Conservation (phyloP, 192 early-diverging fungal genomes). For the Coemansia sp. region DNA sequence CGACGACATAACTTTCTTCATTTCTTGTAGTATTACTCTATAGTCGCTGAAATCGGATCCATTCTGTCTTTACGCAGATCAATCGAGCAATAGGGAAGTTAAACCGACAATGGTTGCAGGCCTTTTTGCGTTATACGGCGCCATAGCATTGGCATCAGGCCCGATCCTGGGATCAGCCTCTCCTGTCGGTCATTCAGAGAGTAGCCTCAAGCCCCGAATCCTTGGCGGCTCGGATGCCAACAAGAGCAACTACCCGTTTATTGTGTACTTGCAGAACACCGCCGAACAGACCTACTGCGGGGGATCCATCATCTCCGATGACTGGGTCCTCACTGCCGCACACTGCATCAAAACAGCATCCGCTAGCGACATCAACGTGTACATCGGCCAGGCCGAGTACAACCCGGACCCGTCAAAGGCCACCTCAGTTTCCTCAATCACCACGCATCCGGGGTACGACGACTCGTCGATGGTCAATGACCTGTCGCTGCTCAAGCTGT, state of each 20-base stretch:
- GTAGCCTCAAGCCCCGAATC: constrained; percentile 38
- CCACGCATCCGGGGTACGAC: constrained; percentile 55
- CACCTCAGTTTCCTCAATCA: constrained; percentile 21
- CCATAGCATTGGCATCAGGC: constrained; percentile 3
- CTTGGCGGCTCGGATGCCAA: constrained; percentile 44
- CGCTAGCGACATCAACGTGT: constrained; percentile 25
- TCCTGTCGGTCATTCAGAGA: background rate
- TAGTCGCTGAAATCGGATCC: background rate
- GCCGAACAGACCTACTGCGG: constrained; percentile 48
- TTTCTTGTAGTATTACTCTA: background rate
- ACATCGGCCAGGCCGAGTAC: constrained; percentile 36
- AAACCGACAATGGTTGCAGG: background rate
- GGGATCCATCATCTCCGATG: constrained; percentile 45
- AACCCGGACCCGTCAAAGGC: constrained; percentile 32
- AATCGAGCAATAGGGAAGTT: background rate
- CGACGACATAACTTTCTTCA: background rate
- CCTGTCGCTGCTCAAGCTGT: constrained; percentile 47
- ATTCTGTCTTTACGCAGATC: background rate
- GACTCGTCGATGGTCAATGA: constrained; percentile 51
- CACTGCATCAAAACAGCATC: constrained; percentile 52
- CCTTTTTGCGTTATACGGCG: background rate
- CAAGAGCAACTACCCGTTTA: constrained; percentile 46
- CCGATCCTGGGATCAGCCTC: background rate
- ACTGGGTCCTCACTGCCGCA: constrained; percentile 55
- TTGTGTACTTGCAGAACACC: constrained; percentile 41